Base-by-base conservation (phyloP, 1,284 basidiomycete genomes). In the Puccinia polysora region DNA sequence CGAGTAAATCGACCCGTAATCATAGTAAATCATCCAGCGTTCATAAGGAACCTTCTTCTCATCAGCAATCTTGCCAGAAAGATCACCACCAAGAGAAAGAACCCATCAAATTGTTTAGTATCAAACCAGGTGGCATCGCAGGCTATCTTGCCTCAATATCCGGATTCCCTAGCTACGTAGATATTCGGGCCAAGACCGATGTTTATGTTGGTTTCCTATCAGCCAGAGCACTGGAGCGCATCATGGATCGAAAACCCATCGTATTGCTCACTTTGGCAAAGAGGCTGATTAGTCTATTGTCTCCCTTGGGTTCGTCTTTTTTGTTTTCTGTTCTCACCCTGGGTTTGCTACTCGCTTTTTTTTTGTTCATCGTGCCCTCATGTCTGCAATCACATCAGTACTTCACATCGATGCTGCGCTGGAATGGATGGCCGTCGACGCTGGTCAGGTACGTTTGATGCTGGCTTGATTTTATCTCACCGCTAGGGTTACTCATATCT, bases 381-480 rank as follows among this genome's bases (percentile, higher is more conserved):
- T 58, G 28, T 52, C 55, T 59, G n/a, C n/a, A n/a, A n/a, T n/a
- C n/a, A n/a, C n/a, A n/a, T 32, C 74, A 91, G 93, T 99, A 8
- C 83, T 97, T 14, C 95, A 98, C 78, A 96, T 99, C 74, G 95
- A 99, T 80, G 89, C 93, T 1, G 93, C 94, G 0, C 83, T 99
- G 73, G 95, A 99, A 79, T 98, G 95, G 95, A 90, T 94, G 85
- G 94, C 97, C 80, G 91, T 96, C 3, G 88, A 89, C 75, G 93
- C 93, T 0, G 92, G 96, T 0, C 91, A 85, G 75, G 80, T 80
- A 52, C 63, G 74, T 65, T 49, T 49, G 23, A n/a, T n/a, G n/a
- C n/a, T n/a, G n/a, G n/a, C n/a, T n/a, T n/a, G 15, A 20, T 52
- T 28, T 53, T 40, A 4, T 25, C 20, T n/a, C 18, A 6, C 38